These are phyloP conservation scores for Cutaneotrichosporon sp. DNA, from an alignment of 1,284 basidiomycete genomes.

Conservation along the genomic window DNA sequence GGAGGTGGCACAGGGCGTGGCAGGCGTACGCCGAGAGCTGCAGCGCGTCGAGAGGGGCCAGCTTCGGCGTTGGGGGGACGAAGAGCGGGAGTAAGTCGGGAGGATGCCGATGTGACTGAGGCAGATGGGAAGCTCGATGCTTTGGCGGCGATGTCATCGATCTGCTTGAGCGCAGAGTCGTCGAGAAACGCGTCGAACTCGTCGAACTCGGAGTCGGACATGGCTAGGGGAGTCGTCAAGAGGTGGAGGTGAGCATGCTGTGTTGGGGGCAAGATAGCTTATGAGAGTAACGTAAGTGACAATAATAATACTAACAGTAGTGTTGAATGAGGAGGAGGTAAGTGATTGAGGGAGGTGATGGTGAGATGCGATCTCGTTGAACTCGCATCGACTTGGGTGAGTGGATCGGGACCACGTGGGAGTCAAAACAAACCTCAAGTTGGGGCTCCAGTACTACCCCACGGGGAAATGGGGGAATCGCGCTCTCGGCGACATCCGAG, in stretches of 20 bases:
- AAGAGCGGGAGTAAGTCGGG: too few relatives aligned
- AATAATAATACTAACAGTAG: background rate
- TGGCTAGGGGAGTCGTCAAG: background rate
- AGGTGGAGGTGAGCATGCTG: background rate
- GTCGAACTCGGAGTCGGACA: conserved; percentile 18
- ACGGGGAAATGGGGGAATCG: too few relatives aligned
- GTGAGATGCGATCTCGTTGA: too few relatives aligned
- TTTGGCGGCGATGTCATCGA: conserved; percentile 34
- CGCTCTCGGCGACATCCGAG: too few relatives aligned
- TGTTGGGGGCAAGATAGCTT: too few relatives aligned
- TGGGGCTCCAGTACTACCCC: background rate
- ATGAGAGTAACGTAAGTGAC: background rate
- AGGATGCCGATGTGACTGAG: background rate
- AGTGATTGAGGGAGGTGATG: too few relatives aligned
- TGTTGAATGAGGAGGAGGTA: too few relatives aligned
- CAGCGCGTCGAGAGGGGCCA: conserved; percentile 7
- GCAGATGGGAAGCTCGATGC: background rate
- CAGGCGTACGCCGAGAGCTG: conserved; percentile 10
- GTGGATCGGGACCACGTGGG: background rate
- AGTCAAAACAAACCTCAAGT: background rate
- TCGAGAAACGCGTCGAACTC: conserved; percentile 38
- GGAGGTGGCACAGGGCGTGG: conserved; percentile 4
- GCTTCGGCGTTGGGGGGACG: conserved; percentile 1
- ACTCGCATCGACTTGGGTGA: background rate
- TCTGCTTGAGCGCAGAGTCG: conserved; percentile 36